A percentile compares a stretch with the other conserved stretches of the same genome.
These are phyloP conservation scores for Polyplosphaeria fusca DNA, from an alignment of 495 filamentous ascomycete genomes.

Conservation along the genomic window DNA sequence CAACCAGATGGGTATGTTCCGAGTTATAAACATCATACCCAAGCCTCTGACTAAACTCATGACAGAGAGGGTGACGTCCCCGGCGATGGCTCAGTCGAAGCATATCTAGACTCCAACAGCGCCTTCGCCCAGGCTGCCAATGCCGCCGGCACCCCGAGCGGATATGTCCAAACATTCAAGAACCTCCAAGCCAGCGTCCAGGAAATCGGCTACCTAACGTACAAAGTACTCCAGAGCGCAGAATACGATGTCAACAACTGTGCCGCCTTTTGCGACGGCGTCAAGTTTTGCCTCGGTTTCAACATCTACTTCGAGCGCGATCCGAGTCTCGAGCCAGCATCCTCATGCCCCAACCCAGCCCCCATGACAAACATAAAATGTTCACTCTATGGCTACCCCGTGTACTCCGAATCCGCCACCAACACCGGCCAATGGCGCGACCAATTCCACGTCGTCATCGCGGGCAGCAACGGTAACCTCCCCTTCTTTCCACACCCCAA, in stretches of 20 bases:
- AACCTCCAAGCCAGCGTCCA: conserved; percentile 17
- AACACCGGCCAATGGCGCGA: conserved; percentile 28
- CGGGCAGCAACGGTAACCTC: conserved; percentile 25
- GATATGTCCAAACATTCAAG: conserved; percentile 16
- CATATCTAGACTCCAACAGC: conserved; percentile 7
- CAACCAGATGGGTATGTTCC: conserved; percentile 19
- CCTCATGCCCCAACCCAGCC: conserved; percentile 19
- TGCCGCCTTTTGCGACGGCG: conserved; percentile 15
- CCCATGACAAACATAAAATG: conserved; percentile 26
- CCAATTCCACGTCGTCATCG: conserved; percentile 29
- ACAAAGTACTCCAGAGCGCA: background rate
- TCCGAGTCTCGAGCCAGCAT: background rate
- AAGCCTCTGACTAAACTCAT: too few relatives aligned
- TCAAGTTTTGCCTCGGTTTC: conserved; percentile 16
- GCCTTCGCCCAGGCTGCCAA: background rate
- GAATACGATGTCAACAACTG: conserved; percentile 17
- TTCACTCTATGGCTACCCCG: conserved; percentile 22
- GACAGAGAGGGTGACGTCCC: conserved; percentile 11
- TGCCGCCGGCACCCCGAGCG: conserved; percentile 1
- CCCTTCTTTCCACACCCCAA: too few relatives aligned
- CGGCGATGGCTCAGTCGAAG: conserved; percentile 14
- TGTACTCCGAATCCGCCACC: conserved; percentile 2
- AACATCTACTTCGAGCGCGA: conserved; percentile 27
- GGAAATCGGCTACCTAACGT: conserved; percentile 18
- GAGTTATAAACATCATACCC: background rate